phyloP scores from a whole-genome alignment of 2,329 filamentous ascomycete species.

The Ascochyta fabae region DNA sequence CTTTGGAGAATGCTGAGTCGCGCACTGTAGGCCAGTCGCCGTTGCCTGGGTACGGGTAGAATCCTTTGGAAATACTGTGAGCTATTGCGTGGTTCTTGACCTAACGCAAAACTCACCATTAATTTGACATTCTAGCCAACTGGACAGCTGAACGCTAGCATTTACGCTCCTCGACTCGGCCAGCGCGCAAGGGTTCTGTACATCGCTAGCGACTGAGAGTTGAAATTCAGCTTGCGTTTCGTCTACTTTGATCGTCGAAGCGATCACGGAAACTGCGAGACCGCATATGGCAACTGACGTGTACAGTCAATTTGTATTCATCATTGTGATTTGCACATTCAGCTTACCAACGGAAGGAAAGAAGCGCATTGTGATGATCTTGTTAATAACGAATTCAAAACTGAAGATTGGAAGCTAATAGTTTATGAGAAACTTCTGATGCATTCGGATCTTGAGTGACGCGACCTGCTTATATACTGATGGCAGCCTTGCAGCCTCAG shows the following conservation, averaged over 20 bases:
- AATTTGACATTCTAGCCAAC: conserved; percentile 42
- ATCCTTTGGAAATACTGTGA: conserved; percentile 20
- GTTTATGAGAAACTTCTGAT: not conserved
- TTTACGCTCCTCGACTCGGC: conserved; percentile 31
- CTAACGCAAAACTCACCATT: conserved; percentile 26
- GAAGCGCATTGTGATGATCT: not conserved
- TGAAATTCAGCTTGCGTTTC: not conserved
- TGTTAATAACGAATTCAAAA: not conserved
- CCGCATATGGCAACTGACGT: not conserved
- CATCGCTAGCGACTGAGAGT: not conserved
- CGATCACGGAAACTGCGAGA: not conserved
- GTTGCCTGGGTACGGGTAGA: conserved; percentile 44
- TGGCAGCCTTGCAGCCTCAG: conserved; percentile 8
- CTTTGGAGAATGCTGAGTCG: conserved; percentile 31
- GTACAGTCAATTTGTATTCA: not conserved
- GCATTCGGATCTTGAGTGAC: not conserved
- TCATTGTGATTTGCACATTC: not conserved
- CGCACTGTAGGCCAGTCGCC: conserved; percentile 36
- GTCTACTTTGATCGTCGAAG: not conserved
- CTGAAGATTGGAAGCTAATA: not conserved
- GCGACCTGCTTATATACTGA: not conserved
- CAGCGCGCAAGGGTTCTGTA: conserved; percentile 32
- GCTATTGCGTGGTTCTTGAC: not conserved
- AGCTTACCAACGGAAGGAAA: not conserved
- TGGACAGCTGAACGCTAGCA: conserved; percentile 37